A percentile compares a stretch with the other conserved stretches of the same genome.
These are phyloP conservation scores for Pseudoturritis turrita DNA, from an alignment of 345 rosid genomes.

Conservation along the genomic window DNA sequence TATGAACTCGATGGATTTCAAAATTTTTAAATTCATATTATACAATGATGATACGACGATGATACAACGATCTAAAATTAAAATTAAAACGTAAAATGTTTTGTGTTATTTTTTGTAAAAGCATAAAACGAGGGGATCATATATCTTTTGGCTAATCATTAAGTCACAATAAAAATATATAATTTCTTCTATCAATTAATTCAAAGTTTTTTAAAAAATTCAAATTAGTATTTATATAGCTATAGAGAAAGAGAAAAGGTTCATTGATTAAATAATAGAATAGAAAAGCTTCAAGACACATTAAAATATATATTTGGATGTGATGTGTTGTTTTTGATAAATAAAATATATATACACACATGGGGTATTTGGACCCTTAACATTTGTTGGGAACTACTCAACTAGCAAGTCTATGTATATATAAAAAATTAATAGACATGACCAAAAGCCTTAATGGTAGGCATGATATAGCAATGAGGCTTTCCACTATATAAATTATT, in stretches of 20 bases:
- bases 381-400: constrained; percentile 11
- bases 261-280: neutral
- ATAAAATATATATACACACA: neutral
- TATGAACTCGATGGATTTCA: no score
- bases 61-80: neutral
- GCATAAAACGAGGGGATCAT: neutral
- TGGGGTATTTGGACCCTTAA: neutral
- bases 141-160: neutral
- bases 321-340: neutral
- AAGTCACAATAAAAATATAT: neutral
- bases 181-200: neutral
- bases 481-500: neutral
- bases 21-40: no score
- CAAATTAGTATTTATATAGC: neutral
- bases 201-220: neutral
- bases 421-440: neutral
- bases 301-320: neutral
- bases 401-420: constrained; percentile 2
- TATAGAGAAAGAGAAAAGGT: neutral
- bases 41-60: no score
- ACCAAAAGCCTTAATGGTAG: neutral
- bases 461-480: constrained; percentile 2
- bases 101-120: neutral
- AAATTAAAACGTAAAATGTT: neutral
- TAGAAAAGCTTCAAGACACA: neutral